Percentiles rank a stretch among this genome's conserved stretches.
These are phyloP conservation scores for Periconia digitata DNA, from an alignment of 2,329 filamentous ascomycete genomes.

Conservation along the genomic window DNA sequence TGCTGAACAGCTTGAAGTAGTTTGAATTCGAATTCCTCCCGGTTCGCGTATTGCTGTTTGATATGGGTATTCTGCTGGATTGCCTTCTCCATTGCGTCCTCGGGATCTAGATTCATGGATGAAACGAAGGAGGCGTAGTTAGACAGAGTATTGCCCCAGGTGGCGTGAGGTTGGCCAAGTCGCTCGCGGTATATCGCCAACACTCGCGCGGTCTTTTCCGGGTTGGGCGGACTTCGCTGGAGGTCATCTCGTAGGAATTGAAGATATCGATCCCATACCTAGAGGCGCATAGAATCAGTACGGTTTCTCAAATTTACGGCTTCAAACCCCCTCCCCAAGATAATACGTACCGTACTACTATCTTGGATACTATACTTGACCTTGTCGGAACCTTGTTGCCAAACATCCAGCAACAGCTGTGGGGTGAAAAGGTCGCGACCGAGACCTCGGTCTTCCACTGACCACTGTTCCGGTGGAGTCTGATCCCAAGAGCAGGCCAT, in stretches of 20 bases:
- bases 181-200: conserved; percentile 70
- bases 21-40: conserved; percentile 69
- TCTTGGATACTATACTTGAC: conserved; percentile 75
- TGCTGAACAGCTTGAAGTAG: conserved; percentile 61
- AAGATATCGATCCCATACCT: conserved; percentile 81
- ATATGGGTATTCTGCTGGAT: conserved; percentile 65
- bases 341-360: conserved; percentile 66
- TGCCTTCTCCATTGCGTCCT: conserved; percentile 70
- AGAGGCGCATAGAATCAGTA: too few relatives aligned
- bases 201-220: conserved; percentile 63
- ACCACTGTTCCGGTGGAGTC: conserved; percentile 50
- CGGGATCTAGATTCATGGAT: conserved; percentile 71
- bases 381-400: conserved; percentile 70
- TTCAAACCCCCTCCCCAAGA: too few relatives aligned
- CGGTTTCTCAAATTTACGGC: too few relatives aligned
- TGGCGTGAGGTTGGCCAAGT: conserved; percentile 70
- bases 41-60: conserved; percentile 64
- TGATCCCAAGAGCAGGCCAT: conserved; percentile 64
- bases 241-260: conserved; percentile 71
- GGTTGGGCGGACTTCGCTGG: conserved; percentile 54
- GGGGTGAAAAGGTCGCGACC: conserved; percentile 73
- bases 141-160: conserved; percentile 74
- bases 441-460: conserved; percentile 68
- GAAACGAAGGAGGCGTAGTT: conserved; percentile 75
- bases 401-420: conserved; percentile 66